Conservation (phyloP, 2,329 filamentous ascomycete genomes). For the Neofusicoccum parvum region DNA sequence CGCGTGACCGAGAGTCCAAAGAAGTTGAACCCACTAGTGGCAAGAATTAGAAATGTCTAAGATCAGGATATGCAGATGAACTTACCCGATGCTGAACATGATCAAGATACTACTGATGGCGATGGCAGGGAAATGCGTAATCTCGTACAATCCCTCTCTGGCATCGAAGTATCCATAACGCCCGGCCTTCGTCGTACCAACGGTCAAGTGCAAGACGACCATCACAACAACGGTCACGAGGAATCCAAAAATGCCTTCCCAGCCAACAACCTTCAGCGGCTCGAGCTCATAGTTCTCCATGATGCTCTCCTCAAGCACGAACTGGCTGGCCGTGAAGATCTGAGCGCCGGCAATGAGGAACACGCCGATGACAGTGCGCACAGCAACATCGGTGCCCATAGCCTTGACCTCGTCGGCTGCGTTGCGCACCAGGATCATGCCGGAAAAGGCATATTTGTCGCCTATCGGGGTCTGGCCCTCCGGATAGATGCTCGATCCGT, state of each 20-base stretch:
- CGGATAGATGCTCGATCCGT: conserved; percentile 3
- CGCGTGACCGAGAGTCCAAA: conserved; percentile 94
- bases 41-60: not conserved
- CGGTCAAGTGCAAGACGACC: conserved; percentile 73
- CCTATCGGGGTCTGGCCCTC: conserved; percentile 6
- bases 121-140: conserved; percentile 71
- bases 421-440: conserved; percentile 17
- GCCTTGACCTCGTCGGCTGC: conserved; percentile 2
- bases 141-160: conserved; percentile 78
- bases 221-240: conserved; percentile 76
- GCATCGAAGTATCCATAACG: conserved; percentile 87
- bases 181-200: conserved; percentile 75
- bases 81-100: conserved; percentile 96
- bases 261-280: conserved; percentile 88
- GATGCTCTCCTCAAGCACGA: conserved; percentile 93
- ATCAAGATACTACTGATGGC: conserved; percentile 80
- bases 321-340: conserved; percentile 95
- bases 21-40: conserved; percentile 87
- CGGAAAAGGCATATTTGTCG: conserved; percentile 6
- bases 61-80: not conserved
- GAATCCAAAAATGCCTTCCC: conserved; percentile 95
- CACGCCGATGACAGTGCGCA: conserved; percentile 78
- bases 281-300: conserved; percentile 78
- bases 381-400: conserved; percentile 55
- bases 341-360: conserved; percentile 90